Base-by-base conservation (phyloP, 192 early-diverging fungal genomes). In the Gamsiella multidivaricata region DNA sequence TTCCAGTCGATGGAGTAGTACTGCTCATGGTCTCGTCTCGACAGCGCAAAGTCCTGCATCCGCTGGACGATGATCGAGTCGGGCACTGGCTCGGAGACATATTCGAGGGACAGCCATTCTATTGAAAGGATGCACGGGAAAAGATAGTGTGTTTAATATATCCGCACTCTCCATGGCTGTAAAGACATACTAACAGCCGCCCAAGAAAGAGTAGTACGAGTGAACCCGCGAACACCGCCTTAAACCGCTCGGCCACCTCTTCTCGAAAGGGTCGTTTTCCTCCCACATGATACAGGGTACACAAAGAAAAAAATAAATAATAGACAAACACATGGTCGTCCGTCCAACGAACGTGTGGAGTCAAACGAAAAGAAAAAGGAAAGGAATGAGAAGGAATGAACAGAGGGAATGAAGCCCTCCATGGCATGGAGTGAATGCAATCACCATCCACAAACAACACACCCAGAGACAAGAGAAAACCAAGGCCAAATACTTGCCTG, bases 1-100 rank as follows among this genome's bases (percentile, higher is more conserved):
- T 78, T 78, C 74, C 74, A 78, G 47, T 78, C 74, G 46, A 78
- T 57, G 3, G 49, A 12, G 20, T 78, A 78, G 61, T 46, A 78
- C 23, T 54, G 58, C n/a, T 68, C 59, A 23, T 78, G 74, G 9
- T 78, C 74, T 0, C 60, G 51, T 5, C 74, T 45, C 12, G 74
- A 28, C 54, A 69, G 37, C 12, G 74, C 74, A 45, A 78, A 78
- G 12, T 78, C 74, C 29, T 78, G 74, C 46, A 78, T 78, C 23
- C 74, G 58, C 36, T 78, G 74, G 23, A 78, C 61, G 26, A 78
- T 78, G 39, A 78, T 69, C 3, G 74, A 69, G 5, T 78, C 60
- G 0, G 74, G 74, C 6, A 63, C 65, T 45, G 60, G 74, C 20
- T 46, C 66, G 36, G 65, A 47, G 6, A 69, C 65, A 23, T 78